Base-by-base conservation (phyloP, 805 yeast genomes). In the Yamadazyma akitaensis region DNA sequence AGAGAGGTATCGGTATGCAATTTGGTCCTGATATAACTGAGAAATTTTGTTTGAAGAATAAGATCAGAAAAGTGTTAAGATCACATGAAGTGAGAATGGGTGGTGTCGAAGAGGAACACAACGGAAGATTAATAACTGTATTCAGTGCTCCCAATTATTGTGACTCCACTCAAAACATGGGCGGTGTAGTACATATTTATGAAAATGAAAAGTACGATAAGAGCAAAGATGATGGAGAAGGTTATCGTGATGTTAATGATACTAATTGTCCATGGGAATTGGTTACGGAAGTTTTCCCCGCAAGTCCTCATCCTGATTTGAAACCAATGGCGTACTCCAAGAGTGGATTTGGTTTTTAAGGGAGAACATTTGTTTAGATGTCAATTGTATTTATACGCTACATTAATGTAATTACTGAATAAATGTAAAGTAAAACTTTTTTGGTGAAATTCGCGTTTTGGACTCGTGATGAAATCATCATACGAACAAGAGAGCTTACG, bases 111-210 rank as follows among this genome's bases (percentile, higher is more conserved):
- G 75, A 75, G 39, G 97, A 92, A 61, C 99, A 94, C 60, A 76
- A 85, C 48, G 96, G 95, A 11, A 76, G 82, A 53, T 77, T 94
- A 43, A 80, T 90, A 44, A 94, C 99, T 0, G 96, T 94, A n/a
- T 94, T 94, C 65, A 84, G 95, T 65, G 99, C 99, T 0, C 99
- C 99, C 31, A 92, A 94, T 64, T 92, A 92, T 66, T 92, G 98
- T 70, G 99, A 94, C 63, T 72, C 84, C 13, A 90, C 88, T 46
- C 96, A 96, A 12, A 94, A 94, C 65, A 65, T 80, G 53, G 99
- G 97, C 44, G 98, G 95, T 9, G 85, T 86, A 46, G 84, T 94
- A 50, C 86, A 90, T 59, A 77, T 92, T 54, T 67, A 75, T 50
- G 74, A 71, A 14, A 73, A 73, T 47, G 58, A 65, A 7, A 61